Evolutionary conservation across 1,284 basidiomycete species (phyloP).

Genomic region (Puccinia polysora): DNA sequence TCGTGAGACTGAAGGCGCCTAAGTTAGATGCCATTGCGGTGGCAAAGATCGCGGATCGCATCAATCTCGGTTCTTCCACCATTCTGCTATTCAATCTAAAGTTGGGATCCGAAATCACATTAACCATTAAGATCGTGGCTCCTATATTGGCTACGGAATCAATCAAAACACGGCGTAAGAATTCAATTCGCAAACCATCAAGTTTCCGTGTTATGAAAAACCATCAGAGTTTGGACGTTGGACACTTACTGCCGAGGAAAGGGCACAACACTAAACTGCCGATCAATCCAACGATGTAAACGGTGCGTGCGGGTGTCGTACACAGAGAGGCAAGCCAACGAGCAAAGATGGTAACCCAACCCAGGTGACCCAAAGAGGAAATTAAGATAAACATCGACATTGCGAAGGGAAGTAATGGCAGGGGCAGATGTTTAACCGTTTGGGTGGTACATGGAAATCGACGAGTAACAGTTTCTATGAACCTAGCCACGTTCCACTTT

Average conservation of each 20-base stretch:
- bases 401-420: slow-evolving; percentile 81
- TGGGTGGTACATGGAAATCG: slow-evolving; percentile 71
- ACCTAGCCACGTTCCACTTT: slow-evolving; percentile 27
- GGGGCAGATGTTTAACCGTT: slow-evolving; percentile 68
- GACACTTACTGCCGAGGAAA: slow-evolving; percentile 59
- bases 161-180: too few species aligned
- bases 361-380: slow-evolving; percentile 71
- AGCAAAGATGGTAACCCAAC: slow-evolving; percentile 87
- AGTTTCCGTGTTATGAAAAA: neutral
- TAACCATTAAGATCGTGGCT: slow-evolving; percentile 80
- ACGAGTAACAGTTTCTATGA: slow-evolving; percentile 46
- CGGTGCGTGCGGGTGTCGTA: slow-evolving; percentile 46
- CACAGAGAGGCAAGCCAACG: slow-evolving; percentile 61
- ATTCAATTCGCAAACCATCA: neutral
- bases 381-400: slow-evolving; percentile 95
- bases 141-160: slow-evolving; percentile 76
- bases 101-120: slow-evolving; percentile 55
- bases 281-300: slow-evolving; percentile 26
- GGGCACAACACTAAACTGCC: slow-evolving; percentile 53
- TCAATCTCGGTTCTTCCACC: slow-evolving; percentile 1
- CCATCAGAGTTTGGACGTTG: slow-evolving; percentile 63
- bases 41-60: slow-evolving; percentile 17
- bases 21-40: slow-evolving; percentile 35
- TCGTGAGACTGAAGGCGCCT: slow-evolving; percentile 40
- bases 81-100: neutral